Evolutionary conservation across 306 rosid species (phyloP), one percentile per base, ranked within the genome.

Genomic region (Mimosa pudica): DNA sequence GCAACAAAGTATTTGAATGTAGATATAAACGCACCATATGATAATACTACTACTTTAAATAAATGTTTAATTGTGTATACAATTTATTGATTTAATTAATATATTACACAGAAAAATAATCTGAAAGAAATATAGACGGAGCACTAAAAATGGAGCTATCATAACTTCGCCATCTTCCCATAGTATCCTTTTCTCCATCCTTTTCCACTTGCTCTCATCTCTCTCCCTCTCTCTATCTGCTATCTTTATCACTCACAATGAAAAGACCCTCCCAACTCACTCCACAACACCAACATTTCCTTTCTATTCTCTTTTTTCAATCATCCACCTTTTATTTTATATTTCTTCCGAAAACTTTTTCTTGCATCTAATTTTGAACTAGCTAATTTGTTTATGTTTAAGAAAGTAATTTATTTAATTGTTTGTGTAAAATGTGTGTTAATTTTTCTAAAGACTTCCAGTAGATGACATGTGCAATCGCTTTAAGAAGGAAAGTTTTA

Each of bases 251-350:
- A 64, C 13, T 33, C 70, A 32, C 24, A 60, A 47, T 81, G 88
- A 85, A 81, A 85, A 78, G 81, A 35, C 85, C 85, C 85, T 78
- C 76, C 47, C 88, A 85, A 81, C 83, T 60, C 75, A 60, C 88
- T 78, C 83, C 88, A 85, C 85, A 69, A 67, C 32, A 2, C 17
- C 77, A 54, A 73, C 73, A 51, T 76, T 63, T 63, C 30, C 57
- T 72, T 33, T 17, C 63, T 54, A 54, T 54, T 54, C 61, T 54
- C 61, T 54, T 10, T 17, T 54, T 54, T 54, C 61, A 54, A 17
- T 54, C 61, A 54, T 45, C 49, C 47, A 36, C 36, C 7, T 3
- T n/a, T 52, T 52, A 14, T 52, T 52, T 5, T 49, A 51, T 51
- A 9, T 13, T 11, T 11, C 52, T 48, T 48, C 52, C 13, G 10